These are phyloP conservation scores for Kwoniella newhampshirensis DNA, from an alignment of 768 basidiomycete species.

Conservation along the genomic window DNA sequence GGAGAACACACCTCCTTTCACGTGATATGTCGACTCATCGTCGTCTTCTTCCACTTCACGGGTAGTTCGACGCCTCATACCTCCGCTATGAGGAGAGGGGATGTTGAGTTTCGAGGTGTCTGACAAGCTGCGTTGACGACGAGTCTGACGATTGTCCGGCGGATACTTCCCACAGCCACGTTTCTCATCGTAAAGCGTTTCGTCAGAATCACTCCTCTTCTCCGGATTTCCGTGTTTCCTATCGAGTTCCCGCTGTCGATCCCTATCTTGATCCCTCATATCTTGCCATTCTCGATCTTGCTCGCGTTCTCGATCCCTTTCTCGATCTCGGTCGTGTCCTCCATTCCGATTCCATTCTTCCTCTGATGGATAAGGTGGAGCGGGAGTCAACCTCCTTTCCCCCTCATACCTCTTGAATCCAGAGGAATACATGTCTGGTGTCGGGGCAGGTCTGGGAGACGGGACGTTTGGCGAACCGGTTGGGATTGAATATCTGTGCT, in stretches of 20 bases:
- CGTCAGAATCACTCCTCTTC: conserved; percentile 11
- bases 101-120: conserved; percentile 16
- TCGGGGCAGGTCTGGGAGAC: conserved; percentile 7
- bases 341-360: conserved; percentile 7
- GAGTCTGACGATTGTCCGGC: not conserved
- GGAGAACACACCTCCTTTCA: conserved; percentile 42
- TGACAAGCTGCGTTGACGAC: conserved; percentile 15
- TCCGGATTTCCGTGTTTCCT: conserved; percentile 5
- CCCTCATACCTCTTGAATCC: conserved; percentile 19
- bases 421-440: conserved; percentile 2
- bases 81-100: conserved; percentile 1
- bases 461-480: conserved; percentile 12
- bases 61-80: conserved; percentile 33
- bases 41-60: conserved; percentile 37
- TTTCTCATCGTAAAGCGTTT: conserved; percentile 18
- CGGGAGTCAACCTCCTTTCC: conserved; percentile 17
- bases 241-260: conserved; percentile 1
- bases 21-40: conserved; percentile 12
- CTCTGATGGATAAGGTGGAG: conserved; percentile 23
- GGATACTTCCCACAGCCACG: conserved; percentile 6
- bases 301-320: not conserved
- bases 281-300: not conserved
- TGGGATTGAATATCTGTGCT: conserved; percentile 23
- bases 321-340: conserved; percentile 11
- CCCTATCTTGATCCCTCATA: conserved; percentile 10